Evolutionary conservation across 257 asterid species (phyloP), one percentile per base, ranked within the genome.

Genomic region (Datura wrightii): DNA sequence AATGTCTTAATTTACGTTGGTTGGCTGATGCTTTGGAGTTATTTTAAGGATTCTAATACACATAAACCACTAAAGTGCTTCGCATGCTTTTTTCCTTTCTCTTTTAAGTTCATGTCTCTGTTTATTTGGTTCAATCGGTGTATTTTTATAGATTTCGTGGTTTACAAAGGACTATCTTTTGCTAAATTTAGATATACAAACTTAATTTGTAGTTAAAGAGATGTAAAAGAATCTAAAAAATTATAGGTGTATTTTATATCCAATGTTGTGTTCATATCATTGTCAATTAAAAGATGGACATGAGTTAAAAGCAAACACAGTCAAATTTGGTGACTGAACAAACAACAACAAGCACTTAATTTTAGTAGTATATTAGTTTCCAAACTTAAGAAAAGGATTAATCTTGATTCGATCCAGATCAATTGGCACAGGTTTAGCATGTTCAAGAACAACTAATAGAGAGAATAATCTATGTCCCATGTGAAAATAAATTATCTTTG

Each of bases 41-140:
- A 39, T 65, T 10, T 66, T 66, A 5, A 36, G 24, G 19, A 66
- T 66, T 66, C 19, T 36, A 14, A 36, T 44, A 44, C 44, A 6
- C 55, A 74, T 42, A 19, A 42, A 70, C 53, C 24, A 41, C 37
- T 44, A 31, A 72, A 42, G 16, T 76, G 81, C 62, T 50, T 76
- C 0, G 2, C 56, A 44, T 44, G 10, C 55, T 44, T 72, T 60
- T n/a, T 4, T 10, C 36, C 48, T 42, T 69, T 71, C n/a, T n/a
- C 2, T 1, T 44, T 71, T 44, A 14, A 14, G 50, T 37, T 67
- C 19, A 66, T 36, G 50, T 67, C 76, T 37, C 76, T 67, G 50
- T 67, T 67, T 67, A 37, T 67, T 67, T 67, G 50, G 76, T 67
- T 67, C 50, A 5, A 67, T 67, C 11, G 15, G 76, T 67, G 76